Base-by-base conservation (phyloP, 768 basidiomycete genomes). In the Tylopilus vinaceipallidus region DNA sequence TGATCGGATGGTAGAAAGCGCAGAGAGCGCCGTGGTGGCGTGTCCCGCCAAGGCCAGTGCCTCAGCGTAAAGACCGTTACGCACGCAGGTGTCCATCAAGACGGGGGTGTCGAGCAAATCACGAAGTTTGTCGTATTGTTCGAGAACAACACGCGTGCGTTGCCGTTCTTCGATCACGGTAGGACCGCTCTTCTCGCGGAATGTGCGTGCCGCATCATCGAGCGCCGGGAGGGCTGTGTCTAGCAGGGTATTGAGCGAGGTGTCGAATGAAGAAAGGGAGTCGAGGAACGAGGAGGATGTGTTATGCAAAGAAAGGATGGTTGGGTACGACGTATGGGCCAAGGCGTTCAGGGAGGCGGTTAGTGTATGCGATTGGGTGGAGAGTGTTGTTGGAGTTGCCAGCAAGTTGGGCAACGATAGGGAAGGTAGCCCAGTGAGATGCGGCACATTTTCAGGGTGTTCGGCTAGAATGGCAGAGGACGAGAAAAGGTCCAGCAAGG, bases 21-120 rank as follows among this genome's bases (percentile, higher is more conserved):
- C 74, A 46, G 62, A 61, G 30, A 71, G 75, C 50, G 86, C 70
- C 14, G 77, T 64, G 35, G 73, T 71, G 0, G 86, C 84, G 66
- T 95, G 93, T 22, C 79, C 73, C 6, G 88, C 79, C 33, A 98
- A 78, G 23, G 92, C 87, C 49, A 98, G 78, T 0, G 94, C 95
- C 64, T 98, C 97, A 45, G 84, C 78, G 71, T 94, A 98, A 68
- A 90, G 88, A 7, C 92, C 92, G 60, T 92, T 93, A 33, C 93
- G 81, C 13, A 97, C 88, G 63, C 93, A 98, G 1, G 92, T 91
- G 64, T 95, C 91, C 62, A 97, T 87, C 26, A 99, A 78, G 43
- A 88, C 75, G 9, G 95, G 93, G 41, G 95, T 80, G 58, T 97
- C 94, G 49, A 98, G 81, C 30, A 98, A 71, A 66, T 98, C 94